These are phyloP conservation scores for Trichoderma sp. DNA, from an alignment of 2,329 filamentous ascomycete species.

Conservation along the genomic window DNA sequence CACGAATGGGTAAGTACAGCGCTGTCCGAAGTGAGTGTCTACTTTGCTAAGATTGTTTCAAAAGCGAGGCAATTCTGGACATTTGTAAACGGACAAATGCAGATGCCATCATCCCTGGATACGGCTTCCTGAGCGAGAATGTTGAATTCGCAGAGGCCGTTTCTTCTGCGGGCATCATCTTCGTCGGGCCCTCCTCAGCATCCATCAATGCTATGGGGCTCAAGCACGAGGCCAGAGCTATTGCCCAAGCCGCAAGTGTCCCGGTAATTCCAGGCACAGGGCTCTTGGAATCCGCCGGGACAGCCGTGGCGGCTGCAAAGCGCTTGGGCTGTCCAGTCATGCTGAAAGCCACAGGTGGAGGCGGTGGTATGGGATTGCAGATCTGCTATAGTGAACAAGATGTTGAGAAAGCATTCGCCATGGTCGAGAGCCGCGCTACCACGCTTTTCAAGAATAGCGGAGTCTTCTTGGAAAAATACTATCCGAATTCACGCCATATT, in stretches of 20 bases:
- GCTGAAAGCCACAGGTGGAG: too few relatives aligned
- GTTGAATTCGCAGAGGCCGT: slow-evolving; percentile 59
- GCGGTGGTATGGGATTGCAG: too few relatives aligned
- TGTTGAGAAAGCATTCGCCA: too few relatives aligned
- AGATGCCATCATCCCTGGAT: too few relatives aligned
- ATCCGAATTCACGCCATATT: slow-evolving; percentile 45
- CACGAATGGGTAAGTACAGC: too few relatives aligned
- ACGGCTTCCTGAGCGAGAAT: slow-evolving; percentile 48
- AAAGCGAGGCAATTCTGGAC: background rate
- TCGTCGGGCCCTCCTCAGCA: slow-evolving; percentile 58
- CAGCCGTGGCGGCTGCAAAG: too few relatives aligned
- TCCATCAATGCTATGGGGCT: slow-evolving; percentile 43
- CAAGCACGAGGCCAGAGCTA: slow-evolving; percentile 42
- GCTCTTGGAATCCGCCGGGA: too few relatives aligned
- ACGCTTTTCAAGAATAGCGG: slow-evolving; percentile 46
- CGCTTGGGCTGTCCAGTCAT: too few relatives aligned
- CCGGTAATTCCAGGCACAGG: too few relatives aligned
- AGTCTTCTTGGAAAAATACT: slow-evolving; percentile 47
- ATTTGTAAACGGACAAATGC: too few relatives aligned
- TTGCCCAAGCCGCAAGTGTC: slow-evolving; percentile 30
- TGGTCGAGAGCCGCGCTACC: slow-evolving; percentile 31
- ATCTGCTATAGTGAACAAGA: too few relatives aligned
- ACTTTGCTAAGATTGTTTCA: background rate
- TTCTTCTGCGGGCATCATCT: slow-evolving; percentile 55
- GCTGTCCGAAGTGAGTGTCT: too few relatives aligned